Base-by-base conservation (phyloP, 371 early-diverging fungal species). In the Mortierella sp. region DNA sequence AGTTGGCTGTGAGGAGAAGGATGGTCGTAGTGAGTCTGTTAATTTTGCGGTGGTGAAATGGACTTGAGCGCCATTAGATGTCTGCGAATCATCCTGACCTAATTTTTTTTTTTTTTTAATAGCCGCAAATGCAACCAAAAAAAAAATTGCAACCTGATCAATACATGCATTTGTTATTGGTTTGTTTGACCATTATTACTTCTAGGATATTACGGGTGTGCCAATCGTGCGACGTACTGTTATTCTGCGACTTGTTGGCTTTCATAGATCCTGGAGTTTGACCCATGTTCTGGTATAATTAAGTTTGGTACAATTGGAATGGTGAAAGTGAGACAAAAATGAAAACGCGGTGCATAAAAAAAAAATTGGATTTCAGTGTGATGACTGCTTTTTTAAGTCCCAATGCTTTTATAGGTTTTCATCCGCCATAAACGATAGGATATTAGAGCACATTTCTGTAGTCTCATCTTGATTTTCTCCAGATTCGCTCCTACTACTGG, bases 401-500 rank as follows among this genome's bases (percentile, higher is more conserved):
- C 12, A n/a, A 8, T 59, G 4, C 43, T 54, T 66, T 43, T 54
- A 68, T n/a, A 70, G 19, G 47, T 49, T 32, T 2, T 57, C 22
- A 7, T 49, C 22, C 12, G 6, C 3, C 51, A 26, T 51, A 23
- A 51, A 51, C 26, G 28, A n/a, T n/a, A 51, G 51, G 26, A 72
- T 66, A 61, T 66, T 66, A 1, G 1, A n/a, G 22, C 72, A 65
- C 72, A 72, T 66, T 56, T 62, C 28, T 2, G 28, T n/a, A 1
- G 32, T 55, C 12, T 66, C 62, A 10, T 66, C 58, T 15, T 56
- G 10, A 8, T 37, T 42, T 3, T 12, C 62, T 22, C 28, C 60
- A 22, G 42, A 31, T 28, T 53, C 31, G 42, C 5, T 29, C 2
- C 31, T 34, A 3, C 34, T 12, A 54, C 26, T 42, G n/a, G 47